These are phyloP conservation scores for Clathrospora elynae DNA, from an alignment of 2,329 filamentous ascomycete species.

Conservation along the genomic window DNA sequence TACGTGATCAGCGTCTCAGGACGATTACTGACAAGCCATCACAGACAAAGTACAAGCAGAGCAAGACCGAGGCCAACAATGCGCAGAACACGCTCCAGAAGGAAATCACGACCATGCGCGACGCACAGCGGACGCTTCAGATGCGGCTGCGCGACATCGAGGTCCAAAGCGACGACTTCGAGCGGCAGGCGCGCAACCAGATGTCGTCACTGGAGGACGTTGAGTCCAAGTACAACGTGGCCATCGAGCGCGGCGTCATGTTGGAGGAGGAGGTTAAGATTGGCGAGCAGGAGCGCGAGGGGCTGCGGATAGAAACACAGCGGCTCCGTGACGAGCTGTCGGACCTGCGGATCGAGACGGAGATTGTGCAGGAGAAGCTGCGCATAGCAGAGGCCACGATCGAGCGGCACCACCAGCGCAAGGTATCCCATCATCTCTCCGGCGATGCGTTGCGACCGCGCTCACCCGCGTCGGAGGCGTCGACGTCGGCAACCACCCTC, in stretches of 20 bases:
- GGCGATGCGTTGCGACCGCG: slow-evolving; percentile 59
- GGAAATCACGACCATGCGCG: slow-evolving; percentile 89
- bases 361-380: slow-evolving; percentile 93
- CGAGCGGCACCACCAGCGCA: slow-evolving; percentile 57
- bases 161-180: slow-evolving; percentile 97
- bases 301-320: slow-evolving; percentile 86
- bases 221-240: slow-evolving; percentile 94
- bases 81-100: slow-evolving; percentile 90
- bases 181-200: slow-evolving; percentile 93
- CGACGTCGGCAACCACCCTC: slow-evolving; percentile 77
- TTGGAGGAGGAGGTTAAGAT: slow-evolving; percentile 93
- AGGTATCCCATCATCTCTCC: slow-evolving; percentile 56
- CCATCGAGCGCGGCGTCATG: slow-evolving; percentile 89
- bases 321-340: slow-evolving; percentile 87
- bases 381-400: slow-evolving; percentile 67
- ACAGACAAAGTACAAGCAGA: slow-evolving; percentile 93
- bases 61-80: slow-evolving; percentile 82
- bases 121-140: slow-evolving; percentile 79
- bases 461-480: slow-evolving; percentile 75
- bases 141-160: slow-evolving; percentile 90
- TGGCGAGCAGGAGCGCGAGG: slow-evolving; percentile 89
- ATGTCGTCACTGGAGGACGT: slow-evolving; percentile 95
- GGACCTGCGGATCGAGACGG: slow-evolving; percentile 91
- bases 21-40: slow-evolving; percentile 7
- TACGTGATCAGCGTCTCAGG: background rate